Evolutionary conservation across 2,329 filamentous ascomycete species (phyloP), one percentile per base, ranked within the genome.

Genomic region (Didymella segeticola): DNA sequence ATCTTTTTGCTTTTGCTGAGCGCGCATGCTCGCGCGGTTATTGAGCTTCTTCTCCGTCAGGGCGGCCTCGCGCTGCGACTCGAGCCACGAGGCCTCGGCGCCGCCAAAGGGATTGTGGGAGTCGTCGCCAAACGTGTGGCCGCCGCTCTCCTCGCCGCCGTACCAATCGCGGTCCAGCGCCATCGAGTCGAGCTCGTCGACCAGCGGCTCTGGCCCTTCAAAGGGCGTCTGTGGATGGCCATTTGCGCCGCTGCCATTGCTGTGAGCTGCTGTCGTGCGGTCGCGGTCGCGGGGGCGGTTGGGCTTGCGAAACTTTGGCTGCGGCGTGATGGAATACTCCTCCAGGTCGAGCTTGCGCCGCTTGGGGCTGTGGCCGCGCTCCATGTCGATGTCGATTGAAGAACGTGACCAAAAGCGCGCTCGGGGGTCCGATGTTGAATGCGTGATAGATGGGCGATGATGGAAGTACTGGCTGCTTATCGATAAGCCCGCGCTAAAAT

Each of bases 161-260:
- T 97, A 97, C 93, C 93, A 97, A 75, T 96, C 93, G 57, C 93
- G 86, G 71, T 97, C 93, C 48, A 96, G 80, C 9, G 87, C 90
- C 58, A 84, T 84, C 15, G 86, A 84, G 59, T 96, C 90, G 57
- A 90, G 85, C 31, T 88, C 83, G 27, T 83, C 80, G 12, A 86
- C 80, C 12, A 79, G 78, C 2, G 85, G 81, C 65, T 89, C 86
- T 0, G 85, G 82, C 2, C 82, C 83, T 39, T 89, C 85, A 53
- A 87, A 85, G 50, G 83, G 81, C 20, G 78, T 71, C 60, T 85
- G 86, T 55, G 79, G 80, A n/a, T n/a, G n/a, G 0, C 80, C 80
- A 15, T 68, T 71, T 6, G 70, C 66, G 26, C 62, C 69, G 62
- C 72, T 62, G 55, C 69, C 65, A 11, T 56, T 56, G n/a, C 15